Evolutionary conservation across 805 yeast genomes (phyloP).

Genomic region (Lipomyces orientalis): DNA sequence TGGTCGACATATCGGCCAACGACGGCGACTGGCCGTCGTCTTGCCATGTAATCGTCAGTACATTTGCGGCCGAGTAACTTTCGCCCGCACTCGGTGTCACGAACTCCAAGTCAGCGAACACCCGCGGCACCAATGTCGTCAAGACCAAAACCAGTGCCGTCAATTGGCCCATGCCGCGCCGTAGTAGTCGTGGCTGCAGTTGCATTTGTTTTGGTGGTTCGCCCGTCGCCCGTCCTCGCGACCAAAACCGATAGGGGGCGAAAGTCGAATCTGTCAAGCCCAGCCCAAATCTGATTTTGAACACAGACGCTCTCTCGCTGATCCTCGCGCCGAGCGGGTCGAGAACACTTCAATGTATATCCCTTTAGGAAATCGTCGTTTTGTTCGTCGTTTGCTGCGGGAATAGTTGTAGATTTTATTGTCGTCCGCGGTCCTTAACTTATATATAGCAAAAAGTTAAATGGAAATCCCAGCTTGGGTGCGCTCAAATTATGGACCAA

Average conservation of each 20-base stretch:
- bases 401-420: background rate
- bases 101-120: slow-evolving; percentile 57
- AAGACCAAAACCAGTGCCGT: background rate
- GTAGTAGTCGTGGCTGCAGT: background rate
- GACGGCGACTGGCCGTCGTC: slow-evolving; percentile 60
- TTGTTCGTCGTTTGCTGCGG: background rate
- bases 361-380: background rate
- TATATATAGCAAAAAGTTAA: slow-evolving; percentile 2
- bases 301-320: background rate
- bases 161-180: background rate
- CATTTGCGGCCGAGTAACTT: slow-evolving; percentile 50
- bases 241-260: background rate
- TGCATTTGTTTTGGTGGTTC: background rate
- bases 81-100: slow-evolving; percentile 52
- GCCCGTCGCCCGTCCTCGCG: background rate
- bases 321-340: background rate
- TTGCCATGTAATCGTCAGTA: slow-evolving; percentile 58
- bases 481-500: too few species aligned
- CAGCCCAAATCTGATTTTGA: background rate
- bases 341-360: background rate
- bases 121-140: slow-evolving; percentile 25
- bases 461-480: background rate
- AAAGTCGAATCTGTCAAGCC: background rate
- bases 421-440: background rate
- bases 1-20: slow-evolving; percentile 52